These are phyloP conservation scores for Nitzschia sp. DNA, from an alignment of 108 stramenopile species.

Conservation along the genomic window DNA sequence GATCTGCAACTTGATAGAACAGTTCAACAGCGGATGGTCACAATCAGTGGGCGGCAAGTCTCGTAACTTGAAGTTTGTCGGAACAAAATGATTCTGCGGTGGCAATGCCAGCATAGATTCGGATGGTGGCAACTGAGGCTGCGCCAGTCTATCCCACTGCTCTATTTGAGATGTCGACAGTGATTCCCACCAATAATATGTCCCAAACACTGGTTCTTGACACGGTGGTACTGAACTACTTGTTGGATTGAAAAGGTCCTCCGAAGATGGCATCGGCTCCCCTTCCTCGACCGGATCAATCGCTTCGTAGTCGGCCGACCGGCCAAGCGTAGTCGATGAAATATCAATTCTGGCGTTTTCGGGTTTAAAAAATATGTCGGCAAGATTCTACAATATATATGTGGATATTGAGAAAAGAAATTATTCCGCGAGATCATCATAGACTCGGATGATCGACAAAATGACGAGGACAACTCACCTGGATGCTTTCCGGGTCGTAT, in stretches of 20 bases:
- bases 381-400: no score
- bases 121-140: slow-evolving; percentile 50
- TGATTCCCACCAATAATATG: slow-evolving; percentile 23
- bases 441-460: no score
- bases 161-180: slow-evolving; percentile 28
- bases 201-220: slow-evolving; percentile 35
- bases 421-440: no score
- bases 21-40: slow-evolving; percentile 73
- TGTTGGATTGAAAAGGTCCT: slow-evolving; percentile 6
- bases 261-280: neutral
- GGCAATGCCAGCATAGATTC: slow-evolving; percentile 60
- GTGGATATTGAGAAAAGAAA: no score
- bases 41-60: slow-evolving; percentile 68
- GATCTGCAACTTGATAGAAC: slow-evolving; percentile 76
- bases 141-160: slow-evolving; percentile 39
- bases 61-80: slow-evolving; percentile 67
- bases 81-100: slow-evolving; percentile 74
- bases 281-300: slow-evolving; percentile 21
- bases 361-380: slow-evolving; percentile 69
- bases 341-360: slow-evolving; percentile 74
- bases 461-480: no score
- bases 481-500: slow-evolving; percentile 49
- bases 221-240: slow-evolving; percentile 1
- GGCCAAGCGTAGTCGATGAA: slow-evolving; percentile 67
- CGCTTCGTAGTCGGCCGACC: slow-evolving; percentile 59